These are phyloP conservation scores for Yamadazyma jaroonii DNA, from an alignment of 1,139 yeast genomes.

Conservation along the genomic window DNA sequence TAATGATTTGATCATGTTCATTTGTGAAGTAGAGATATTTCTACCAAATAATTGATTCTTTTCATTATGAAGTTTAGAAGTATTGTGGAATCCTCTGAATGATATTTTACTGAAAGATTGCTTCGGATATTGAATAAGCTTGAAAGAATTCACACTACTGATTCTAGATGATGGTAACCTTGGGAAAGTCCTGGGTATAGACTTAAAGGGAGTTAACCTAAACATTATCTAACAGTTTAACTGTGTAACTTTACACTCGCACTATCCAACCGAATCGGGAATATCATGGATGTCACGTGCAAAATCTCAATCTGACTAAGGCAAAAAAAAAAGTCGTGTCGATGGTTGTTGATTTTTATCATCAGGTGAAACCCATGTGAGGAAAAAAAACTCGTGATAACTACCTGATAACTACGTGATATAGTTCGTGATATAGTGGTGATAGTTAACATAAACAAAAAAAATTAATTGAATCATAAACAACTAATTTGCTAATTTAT, in stretches of 20 bases:
- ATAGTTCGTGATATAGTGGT: background rate
- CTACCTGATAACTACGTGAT: slow-evolving; percentile 5
- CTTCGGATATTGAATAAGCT: no score
- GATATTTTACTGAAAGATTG: no score
- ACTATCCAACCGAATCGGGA: no score
- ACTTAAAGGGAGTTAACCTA: no score
- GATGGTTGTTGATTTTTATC: background rate
- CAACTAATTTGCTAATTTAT: no score
- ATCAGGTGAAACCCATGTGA: slow-evolving; percentile 9
- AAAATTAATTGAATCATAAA: background rate
- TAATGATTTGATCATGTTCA: slow-evolving; percentile 60
- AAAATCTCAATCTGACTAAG: no score
- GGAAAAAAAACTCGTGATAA: slow-evolving; percentile 5
- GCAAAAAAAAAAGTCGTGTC: background rate
- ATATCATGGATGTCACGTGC: background rate
- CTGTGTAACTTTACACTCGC: background rate
- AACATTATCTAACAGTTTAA: background rate
- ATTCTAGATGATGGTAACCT: no score
- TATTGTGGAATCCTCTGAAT: background rate
- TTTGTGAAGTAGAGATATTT: slow-evolving; percentile 46
- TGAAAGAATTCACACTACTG: no score
- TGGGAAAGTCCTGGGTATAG: no score
- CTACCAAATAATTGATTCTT: slow-evolving; percentile 20
- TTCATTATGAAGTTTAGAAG: slow-evolving; percentile 2
- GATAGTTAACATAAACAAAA: no score